phyloP scores from a whole-genome alignment of 176 grass and related monocot species.

The Zea luxurians region DNA sequence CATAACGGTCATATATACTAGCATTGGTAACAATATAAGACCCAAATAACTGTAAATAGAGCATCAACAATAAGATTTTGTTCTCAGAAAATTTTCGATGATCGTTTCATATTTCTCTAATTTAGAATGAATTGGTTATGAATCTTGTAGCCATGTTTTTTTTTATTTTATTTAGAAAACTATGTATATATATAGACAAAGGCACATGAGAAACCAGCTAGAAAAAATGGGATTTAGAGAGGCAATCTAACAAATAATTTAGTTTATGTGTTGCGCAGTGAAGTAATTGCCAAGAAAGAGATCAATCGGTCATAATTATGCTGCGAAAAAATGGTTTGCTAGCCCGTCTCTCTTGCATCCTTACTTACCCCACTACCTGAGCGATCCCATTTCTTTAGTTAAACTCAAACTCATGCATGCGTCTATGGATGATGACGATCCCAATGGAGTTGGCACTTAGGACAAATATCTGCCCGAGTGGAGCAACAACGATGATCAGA shows the following conservation, averaged over 20 bases:
- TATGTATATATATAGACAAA: not conserved
- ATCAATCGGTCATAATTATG: not conserved
- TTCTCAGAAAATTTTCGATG: not conserved
- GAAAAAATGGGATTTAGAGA: slow-evolving; percentile 21
- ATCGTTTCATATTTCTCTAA: not conserved
- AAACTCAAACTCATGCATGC: slow-evolving; percentile 19
- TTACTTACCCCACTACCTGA: slow-evolving; percentile 6
- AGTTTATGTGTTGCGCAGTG: not conserved
- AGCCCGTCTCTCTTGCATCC: not conserved
- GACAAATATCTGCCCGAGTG: not conserved
- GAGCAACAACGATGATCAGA: not conserved
- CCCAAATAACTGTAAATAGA: too few species aligned
- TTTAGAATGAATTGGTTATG: not conserved
- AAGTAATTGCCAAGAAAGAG: slow-evolving; percentile 8
- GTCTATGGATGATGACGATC: not conserved
- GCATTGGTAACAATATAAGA: too few species aligned
- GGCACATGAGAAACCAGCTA: not conserved
- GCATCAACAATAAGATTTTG: not conserved
- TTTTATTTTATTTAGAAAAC: too few species aligned
- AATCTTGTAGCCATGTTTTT: not conserved
- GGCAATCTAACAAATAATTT: not conserved
- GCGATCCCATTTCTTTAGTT: not conserved
- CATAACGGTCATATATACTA: not conserved
- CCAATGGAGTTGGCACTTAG: slow-evolving; percentile 19
- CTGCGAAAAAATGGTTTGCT: not conserved